phyloP scores from a whole-genome alignment of 129 eudicot species.

The Pseudognaphalium luteoalbum region DNA sequence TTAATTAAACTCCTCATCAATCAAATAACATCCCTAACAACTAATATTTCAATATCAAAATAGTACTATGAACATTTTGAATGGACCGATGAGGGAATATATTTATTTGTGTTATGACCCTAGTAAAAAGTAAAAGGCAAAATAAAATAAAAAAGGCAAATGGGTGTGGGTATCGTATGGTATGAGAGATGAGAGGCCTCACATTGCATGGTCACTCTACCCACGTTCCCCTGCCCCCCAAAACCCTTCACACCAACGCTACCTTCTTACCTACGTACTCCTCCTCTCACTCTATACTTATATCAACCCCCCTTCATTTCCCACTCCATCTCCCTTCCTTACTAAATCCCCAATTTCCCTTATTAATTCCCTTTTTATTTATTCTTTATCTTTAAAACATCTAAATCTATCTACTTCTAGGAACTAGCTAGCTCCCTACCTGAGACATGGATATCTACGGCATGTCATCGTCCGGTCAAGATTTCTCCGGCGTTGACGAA shows the following conservation, averaged over 20 bases:
- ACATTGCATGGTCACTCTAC: conserved; percentile 68
- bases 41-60: too few relatives aligned
- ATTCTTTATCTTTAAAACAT: too few relatives aligned
- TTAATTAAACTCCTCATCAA: too few relatives aligned
- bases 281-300: neutral
- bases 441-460: conserved; percentile 53
- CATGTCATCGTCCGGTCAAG: conserved; percentile 38
- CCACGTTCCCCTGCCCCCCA: conserved; percentile 67
- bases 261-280: conserved; percentile 11
- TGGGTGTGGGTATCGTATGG: conserved; percentile 8
- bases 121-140: neutral
- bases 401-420: too few relatives aligned
- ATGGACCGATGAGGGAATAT: too few relatives aligned
- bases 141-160: conserved; percentile 13
- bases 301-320: conserved; percentile 28
- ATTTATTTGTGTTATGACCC: too few relatives aligned
- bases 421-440: too few relatives aligned
- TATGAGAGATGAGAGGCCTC: conserved; percentile 37
- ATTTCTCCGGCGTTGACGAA: conserved; percentile 57
- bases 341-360: neutral
- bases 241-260: conserved; percentile 40
- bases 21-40: too few relatives aligned
- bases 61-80: too few relatives aligned
- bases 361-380: too few relatives aligned
- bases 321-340: conserved; percentile 19